Conservation (phyloP, 768 basidiomycete genomes). For the Boletus subparvulus region DNA sequence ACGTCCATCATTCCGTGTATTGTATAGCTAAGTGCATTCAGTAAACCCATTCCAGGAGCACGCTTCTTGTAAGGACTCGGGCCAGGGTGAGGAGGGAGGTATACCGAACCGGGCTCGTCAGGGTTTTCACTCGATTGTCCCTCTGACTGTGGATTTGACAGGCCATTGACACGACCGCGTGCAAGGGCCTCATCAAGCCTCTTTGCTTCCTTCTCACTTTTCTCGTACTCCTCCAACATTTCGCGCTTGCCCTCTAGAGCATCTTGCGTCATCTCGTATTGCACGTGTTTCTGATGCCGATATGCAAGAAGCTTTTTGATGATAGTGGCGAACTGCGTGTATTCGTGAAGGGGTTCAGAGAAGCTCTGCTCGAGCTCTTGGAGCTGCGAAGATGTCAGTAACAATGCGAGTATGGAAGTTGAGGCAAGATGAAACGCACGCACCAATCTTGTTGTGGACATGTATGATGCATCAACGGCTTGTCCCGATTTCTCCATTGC, state of each 20-base stretch:
- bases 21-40: constrained; percentile 92
- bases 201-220: constrained; percentile 86
- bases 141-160: constrained; percentile 24
- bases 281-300: constrained; percentile 97
- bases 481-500: constrained; percentile 97
- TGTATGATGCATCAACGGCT: constrained; percentile 90
- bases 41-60: constrained; percentile 78
- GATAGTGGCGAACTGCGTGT: constrained; percentile 89
- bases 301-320: constrained; percentile 94
- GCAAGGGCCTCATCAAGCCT: constrained; percentile 86
- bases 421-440: constrained; percentile 26
- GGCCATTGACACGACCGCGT: constrained; percentile 45
- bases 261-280: constrained; percentile 97
- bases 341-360: constrained; percentile 95
- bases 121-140: constrained; percentile 36
- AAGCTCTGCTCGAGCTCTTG: constrained; percentile 94
- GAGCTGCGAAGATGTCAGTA: constrained; percentile 49
- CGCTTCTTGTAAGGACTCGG: constrained; percentile 63
- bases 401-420: constrained; percentile 1
- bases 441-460: constrained; percentile 88
- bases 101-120: constrained; percentile 46
- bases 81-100: constrained; percentile 78
- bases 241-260: constrained; percentile 80
- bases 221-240: constrained; percentile 85
- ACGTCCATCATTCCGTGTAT: constrained; percentile 98